phyloP scores from a whole-genome alignment of 2,329 filamentous ascomycete species.

The Metarhizium robertsii region DNA sequence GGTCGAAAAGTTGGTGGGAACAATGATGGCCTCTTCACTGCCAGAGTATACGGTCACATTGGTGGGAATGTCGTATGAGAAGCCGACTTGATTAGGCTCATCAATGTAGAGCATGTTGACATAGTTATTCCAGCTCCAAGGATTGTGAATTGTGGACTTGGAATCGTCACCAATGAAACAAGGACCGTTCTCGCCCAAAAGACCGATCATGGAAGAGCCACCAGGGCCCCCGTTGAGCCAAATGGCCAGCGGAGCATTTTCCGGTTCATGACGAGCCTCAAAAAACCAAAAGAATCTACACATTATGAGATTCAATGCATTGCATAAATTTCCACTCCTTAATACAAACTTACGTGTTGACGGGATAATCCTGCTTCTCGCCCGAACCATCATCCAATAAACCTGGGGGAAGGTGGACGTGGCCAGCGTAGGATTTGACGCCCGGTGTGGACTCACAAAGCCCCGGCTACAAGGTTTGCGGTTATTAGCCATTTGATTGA shows the following conservation, averaged over 20 bases:
- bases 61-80: conserved; percentile 55
- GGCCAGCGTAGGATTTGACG: conserved; percentile 57
- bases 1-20: conserved; percentile 25
- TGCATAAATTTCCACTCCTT: neutral
- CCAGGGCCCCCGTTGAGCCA: conserved; percentile 61
- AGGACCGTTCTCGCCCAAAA: conserved; percentile 51
- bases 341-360: conserved; percentile 32
- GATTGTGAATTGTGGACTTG: conserved; percentile 42
- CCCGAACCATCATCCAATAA: conserved; percentile 29
- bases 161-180: conserved; percentile 38
- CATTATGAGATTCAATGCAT: neutral
- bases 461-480: conserved; percentile 35
- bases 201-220: conserved; percentile 51
- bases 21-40: conserved; percentile 40
- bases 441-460: conserved; percentile 46
- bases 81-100: conserved; percentile 57
- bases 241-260: conserved; percentile 39
- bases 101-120: conserved; percentile 47
- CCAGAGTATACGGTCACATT: conserved; percentile 48
- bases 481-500: neutral
- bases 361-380: conserved; percentile 32
- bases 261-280: conserved; percentile 30
- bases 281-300: conserved; percentile 40
- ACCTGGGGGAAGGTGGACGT: conserved; percentile 45
- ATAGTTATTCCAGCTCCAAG: conserved; percentile 54